Conservation (phyloP, 2,329 filamentous ascomycete genomes). For the Dactylellina drechsleri region DNA sequence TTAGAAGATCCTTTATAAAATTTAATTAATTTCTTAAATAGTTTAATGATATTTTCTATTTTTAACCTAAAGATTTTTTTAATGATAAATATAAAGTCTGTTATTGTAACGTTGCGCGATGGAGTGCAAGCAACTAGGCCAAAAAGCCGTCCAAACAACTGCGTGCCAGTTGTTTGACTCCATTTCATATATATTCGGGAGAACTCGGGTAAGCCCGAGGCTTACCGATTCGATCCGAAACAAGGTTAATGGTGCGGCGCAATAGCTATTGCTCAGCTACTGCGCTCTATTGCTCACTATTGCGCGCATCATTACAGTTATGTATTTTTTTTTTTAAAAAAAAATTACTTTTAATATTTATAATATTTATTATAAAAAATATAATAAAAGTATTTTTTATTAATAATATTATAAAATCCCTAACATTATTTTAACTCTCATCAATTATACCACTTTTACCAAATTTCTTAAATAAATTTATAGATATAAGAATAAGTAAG, state of each 20-base stretch:
- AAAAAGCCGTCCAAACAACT: too few species aligned
- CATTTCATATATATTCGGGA: too few species aligned
- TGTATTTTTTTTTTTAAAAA: constrained; percentile 10
- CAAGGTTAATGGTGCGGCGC: too few species aligned
- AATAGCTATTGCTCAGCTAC: too few species aligned
- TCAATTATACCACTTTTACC: neutral
- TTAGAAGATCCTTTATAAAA: constrained; percentile 9
- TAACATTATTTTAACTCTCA: neutral
- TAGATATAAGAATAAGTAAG: constrained; percentile 1
- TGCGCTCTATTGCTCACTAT: too few species aligned
- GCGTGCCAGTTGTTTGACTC: too few species aligned
- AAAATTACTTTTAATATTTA: constrained; percentile 11
- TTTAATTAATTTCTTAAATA: constrained; percentile 3
- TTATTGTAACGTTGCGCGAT: too few species aligned
- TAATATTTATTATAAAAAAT: constrained; percentile 12
- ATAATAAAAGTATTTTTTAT: constrained; percentile 13
- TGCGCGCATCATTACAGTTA: too few species aligned
- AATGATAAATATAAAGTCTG: constrained; percentile 4
- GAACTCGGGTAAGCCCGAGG: too few species aligned
- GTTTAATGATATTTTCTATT: neutral
- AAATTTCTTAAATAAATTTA: constrained; percentile 10
- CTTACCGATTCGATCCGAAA: too few species aligned
- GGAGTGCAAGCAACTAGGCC: too few species aligned
- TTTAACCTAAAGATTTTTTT: neutral
- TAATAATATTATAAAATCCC: neutral